Conservation (phyloP, 2,329 filamentous ascomycete genomes). For the Leptographium procerum region DNA sequence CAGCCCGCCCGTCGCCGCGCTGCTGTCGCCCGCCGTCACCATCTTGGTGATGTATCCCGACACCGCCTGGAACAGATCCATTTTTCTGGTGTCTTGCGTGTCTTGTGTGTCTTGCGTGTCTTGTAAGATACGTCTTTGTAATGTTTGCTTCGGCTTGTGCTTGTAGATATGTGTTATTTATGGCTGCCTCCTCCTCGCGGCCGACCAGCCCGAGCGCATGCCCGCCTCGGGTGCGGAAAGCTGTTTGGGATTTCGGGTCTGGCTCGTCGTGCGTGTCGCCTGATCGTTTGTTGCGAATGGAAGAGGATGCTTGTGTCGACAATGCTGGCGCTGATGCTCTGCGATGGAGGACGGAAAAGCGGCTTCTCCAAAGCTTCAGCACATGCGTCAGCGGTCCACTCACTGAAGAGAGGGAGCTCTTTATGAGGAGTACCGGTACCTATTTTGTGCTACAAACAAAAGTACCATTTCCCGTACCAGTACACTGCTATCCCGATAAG, state of each 20-base stretch:
- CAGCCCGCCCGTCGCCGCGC: slow-evolving; percentile 41
- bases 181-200: not conserved
- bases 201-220: not conserved
- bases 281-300: not conserved
- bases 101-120: too few relatives aligned
- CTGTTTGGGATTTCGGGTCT: not conserved
- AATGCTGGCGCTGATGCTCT: not conserved
- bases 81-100: slow-evolving; percentile 30
- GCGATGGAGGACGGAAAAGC: not conserved
- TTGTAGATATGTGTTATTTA: not conserved
- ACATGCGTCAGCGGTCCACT: not conserved
- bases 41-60: slow-evolving; percentile 95
- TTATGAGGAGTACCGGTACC: not conserved
- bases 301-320: not conserved
- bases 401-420: not conserved
- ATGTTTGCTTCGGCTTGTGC: slow-evolving; percentile 13
- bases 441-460: not conserved
- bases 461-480: not conserved
- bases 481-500: not conserved
- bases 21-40: slow-evolving; percentile 70
- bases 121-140: not conserved
- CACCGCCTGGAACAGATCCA: slow-evolving; percentile 91
- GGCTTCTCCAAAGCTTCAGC: not conserved
- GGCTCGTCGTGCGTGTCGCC: not conserved
- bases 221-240: not conserved